Evolutionary conservation across 345 rosid species (phyloP).

Genomic region (Iberis pinnata): DNA sequence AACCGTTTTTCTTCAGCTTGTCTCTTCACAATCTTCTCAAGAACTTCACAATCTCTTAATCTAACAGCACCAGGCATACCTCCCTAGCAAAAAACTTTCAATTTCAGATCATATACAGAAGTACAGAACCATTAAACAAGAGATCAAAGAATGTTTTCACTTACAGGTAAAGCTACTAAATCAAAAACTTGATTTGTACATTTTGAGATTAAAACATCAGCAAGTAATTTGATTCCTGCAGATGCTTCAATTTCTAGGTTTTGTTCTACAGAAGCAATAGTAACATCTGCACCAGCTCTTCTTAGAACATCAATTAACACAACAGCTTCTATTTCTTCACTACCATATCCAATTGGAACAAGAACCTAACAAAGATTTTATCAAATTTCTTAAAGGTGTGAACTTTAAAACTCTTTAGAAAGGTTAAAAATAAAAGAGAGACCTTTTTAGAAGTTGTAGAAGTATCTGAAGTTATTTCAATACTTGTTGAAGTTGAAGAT

Average conservation of each 20-base stretch:
- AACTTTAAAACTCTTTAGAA: not conserved
- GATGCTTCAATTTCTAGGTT: slow-evolving; percentile 76
- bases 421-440: not conserved
- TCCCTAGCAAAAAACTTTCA: slow-evolving; percentile 48
- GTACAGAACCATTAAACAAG: not conserved
- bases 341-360: slow-evolving; percentile 81
- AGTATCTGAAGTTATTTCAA: not conserved
- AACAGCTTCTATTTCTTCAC: slow-evolving; percentile 95
- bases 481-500: slow-evolving; percentile 20
- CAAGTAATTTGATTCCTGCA: slow-evolving; percentile 62
- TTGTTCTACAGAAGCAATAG: slow-evolving; percentile 78
- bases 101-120: not conserved
- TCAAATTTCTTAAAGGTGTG: slow-evolving; percentile 4
- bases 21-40: slow-evolving; percentile 56
- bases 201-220: slow-evolving; percentile 59
- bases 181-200: slow-evolving; percentile 62
- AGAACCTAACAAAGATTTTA: slow-evolving; percentile 45
- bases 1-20: slow-evolving; percentile 71
- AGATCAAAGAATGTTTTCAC: slow-evolving; percentile 35
- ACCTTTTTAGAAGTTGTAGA: slow-evolving; percentile 52
- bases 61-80: slow-evolving; percentile 97
- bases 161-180: slow-evolving; percentile 84
- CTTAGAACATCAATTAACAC: slow-evolving; percentile 65
- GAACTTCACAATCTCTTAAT: slow-evolving; percentile 66
- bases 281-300: slow-evolving; percentile 87